These are phyloP conservation scores for Neurospora sp. DNA, from an alignment of 495 filamentous ascomycete genomes.

Conservation along the genomic window DNA sequence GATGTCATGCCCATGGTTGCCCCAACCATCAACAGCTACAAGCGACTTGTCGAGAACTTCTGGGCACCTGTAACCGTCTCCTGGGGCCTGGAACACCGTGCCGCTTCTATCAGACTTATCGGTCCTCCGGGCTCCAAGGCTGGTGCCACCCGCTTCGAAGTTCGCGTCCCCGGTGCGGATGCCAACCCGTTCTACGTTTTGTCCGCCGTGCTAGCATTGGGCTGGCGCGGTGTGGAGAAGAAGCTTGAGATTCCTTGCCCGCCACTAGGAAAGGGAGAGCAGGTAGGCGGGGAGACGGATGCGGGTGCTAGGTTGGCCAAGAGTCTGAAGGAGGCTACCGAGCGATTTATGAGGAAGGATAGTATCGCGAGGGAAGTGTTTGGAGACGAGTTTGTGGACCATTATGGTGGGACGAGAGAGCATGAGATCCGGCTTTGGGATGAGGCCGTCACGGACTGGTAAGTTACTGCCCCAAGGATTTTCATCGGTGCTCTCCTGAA, in stretches of 20 bases:
- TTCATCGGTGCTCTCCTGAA: not conserved
- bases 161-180: conserved; percentile 85
- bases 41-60: conserved; percentile 95
- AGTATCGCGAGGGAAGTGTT: conserved; percentile 88
- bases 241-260: conserved; percentile 75
- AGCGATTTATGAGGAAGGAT: conserved; percentile 57
- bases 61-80: conserved; percentile 97
- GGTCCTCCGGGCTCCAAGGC: conserved; percentile 72
- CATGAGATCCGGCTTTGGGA: conserved; percentile 90
- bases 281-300: conserved; percentile 60
- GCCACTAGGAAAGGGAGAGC: conserved; percentile 73
- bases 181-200: conserved; percentile 86
- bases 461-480: conserved; percentile 15
- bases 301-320: conserved; percentile 67
- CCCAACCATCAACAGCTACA: conserved; percentile 94
- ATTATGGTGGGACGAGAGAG: conserved; percentile 85
- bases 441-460: conserved; percentile 93
- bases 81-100: conserved; percentile 93
- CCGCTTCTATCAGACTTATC: conserved; percentile 83
- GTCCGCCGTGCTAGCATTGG: conserved; percentile 71
- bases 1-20: conserved; percentile 94
- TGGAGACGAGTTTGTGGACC: conserved; percentile 91
- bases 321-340: conserved; percentile 69
- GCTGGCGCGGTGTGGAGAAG: conserved; percentile 83
- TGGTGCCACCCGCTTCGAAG: conserved; percentile 82